Base-by-base conservation (phyloP, 1,139 yeast genomes). In the Magnusiomyces starmeri region DNA sequence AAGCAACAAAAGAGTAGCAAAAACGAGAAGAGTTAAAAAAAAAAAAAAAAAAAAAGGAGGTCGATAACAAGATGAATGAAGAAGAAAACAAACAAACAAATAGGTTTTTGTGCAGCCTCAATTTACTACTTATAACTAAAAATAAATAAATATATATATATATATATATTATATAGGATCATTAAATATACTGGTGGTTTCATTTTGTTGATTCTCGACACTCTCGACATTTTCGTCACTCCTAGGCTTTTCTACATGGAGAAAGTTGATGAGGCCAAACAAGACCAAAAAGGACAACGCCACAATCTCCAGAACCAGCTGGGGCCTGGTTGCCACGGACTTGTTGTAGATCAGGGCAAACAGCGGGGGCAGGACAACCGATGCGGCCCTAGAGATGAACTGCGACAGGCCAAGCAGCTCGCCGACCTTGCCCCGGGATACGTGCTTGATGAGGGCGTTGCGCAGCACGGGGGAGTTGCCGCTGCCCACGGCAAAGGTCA, bases 361-460 rank as follows among this genome's bases (percentile, higher is more conserved):
- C 7, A 64, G 46, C 12, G 62, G 56, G 9, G 71, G 71, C 7
- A 62, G 58, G 12, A 67, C 49, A 12, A 65, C 59, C 41, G 58
- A 56, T 21, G 61, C 60, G 9, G 67, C 49, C 21, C 59, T 55
- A 45, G 65, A 59, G 41, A 68, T 54, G 18, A 64, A 57, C 3
- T 66, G 59, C 14, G 66, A 51, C 1, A 68, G 70, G 8, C 72
- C 72, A 14, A 69, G 54, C 20, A 68, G 59, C 43, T 62, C 65
- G 2, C 72, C 72, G 6, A 66, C 60, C 43, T 61, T 56, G 18
- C 60, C 60, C 49, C 58, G 60, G n/a, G 63, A 60, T 9, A 73
- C 74, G 59, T 77, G 78, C 62, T 81, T 81, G 54, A 79, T 73
- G 39, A 81, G 61, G 2, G 79, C 60, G 4, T 78, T 70, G 54